Conservation (phyloP, 768 basidiomycete species). For the Imleria badia region DNA sequence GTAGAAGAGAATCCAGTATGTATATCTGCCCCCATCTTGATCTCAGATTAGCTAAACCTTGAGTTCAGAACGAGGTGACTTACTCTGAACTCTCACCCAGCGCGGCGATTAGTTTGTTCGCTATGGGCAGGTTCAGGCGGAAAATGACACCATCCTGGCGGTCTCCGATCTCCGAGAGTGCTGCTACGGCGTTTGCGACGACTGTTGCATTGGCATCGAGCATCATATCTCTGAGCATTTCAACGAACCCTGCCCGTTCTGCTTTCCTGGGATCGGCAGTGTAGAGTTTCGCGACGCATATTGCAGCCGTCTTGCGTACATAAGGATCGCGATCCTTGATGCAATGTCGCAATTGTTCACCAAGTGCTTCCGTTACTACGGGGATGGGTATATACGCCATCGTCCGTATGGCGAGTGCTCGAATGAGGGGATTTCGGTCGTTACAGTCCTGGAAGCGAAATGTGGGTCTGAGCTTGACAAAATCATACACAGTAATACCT, state of each 20-base stretch:
- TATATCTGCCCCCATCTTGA: constrained; percentile 98
- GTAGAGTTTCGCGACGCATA: constrained; percentile 96
- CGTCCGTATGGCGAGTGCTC: constrained; percentile 95
- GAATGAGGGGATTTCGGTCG: constrained; percentile 94
- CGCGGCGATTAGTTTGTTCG: constrained; percentile 87
- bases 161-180: constrained; percentile 95
- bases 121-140: constrained; percentile 81
- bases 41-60: constrained; percentile 10
- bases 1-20: constrained; percentile 90
- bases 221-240: constrained; percentile 87
- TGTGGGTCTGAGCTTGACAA: constrained; percentile 14
- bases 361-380: constrained; percentile 77
- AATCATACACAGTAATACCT: constrained; percentile 47
- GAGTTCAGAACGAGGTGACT: constrained; percentile 34
- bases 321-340: constrained; percentile 95
- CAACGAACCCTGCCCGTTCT: constrained; percentile 89
- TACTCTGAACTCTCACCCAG: constrained; percentile 97
- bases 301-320: constrained; percentile 97
- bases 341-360: constrained; percentile 89
- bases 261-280: constrained; percentile 82
- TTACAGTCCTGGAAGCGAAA: constrained; percentile 73
- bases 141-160: constrained; percentile 92
- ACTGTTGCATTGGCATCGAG: constrained; percentile 95
- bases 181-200: constrained; percentile 95
- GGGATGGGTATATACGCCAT: constrained; percentile 99